A percentile compares a stretch with the other conserved stretches of the same genome.
These are phyloP conservation scores for Falciphora oryzae DNA, from an alignment of 2,329 filamentous ascomycete genomes.

Conservation along the genomic window DNA sequence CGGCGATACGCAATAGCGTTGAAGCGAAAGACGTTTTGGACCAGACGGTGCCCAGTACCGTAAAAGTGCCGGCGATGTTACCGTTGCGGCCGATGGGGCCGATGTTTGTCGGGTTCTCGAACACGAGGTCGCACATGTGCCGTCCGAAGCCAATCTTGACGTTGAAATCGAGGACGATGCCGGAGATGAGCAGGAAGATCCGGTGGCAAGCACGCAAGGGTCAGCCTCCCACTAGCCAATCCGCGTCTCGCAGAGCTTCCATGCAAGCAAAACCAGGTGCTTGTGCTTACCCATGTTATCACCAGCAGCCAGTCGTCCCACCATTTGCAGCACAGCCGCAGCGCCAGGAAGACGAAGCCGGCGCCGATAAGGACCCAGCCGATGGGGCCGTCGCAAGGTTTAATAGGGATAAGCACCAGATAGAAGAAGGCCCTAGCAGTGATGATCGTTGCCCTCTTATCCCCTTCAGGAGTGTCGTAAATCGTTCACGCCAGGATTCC, in stretches of 20 bases:
- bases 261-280: neutral
- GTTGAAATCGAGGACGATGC: conserved; percentile 8
- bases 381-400: neutral
- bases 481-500: too few relatives aligned
- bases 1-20: conserved; percentile 28
- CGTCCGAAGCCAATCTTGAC: conserved; percentile 11
- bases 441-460: too few relatives aligned
- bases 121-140: conserved; percentile 13
- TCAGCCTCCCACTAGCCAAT: neutral
- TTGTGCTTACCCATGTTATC: conserved; percentile 1
- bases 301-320: conserved; percentile 8
- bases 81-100: neutral
- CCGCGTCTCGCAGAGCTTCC: too few relatives aligned
- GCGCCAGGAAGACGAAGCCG: conserved; percentile 17
- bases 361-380: conserved; percentile 16
- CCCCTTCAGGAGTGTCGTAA: too few relatives aligned
- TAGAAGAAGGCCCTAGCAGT: too few relatives aligned
- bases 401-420: too few relatives aligned
- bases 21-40: conserved; percentile 34
- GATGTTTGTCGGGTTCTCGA: neutral
- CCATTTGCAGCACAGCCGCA: conserved; percentile 23
- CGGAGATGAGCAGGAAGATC: neutral
- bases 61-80: conserved; percentile 20
- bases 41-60: conserved; percentile 25
- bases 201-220: neutral